Evolutionary conservation across 495 filamentous ascomycete species (phyloP), one percentile per base, ranked within the genome.

Genomic region (Aspergillus haitiensis): DNA sequence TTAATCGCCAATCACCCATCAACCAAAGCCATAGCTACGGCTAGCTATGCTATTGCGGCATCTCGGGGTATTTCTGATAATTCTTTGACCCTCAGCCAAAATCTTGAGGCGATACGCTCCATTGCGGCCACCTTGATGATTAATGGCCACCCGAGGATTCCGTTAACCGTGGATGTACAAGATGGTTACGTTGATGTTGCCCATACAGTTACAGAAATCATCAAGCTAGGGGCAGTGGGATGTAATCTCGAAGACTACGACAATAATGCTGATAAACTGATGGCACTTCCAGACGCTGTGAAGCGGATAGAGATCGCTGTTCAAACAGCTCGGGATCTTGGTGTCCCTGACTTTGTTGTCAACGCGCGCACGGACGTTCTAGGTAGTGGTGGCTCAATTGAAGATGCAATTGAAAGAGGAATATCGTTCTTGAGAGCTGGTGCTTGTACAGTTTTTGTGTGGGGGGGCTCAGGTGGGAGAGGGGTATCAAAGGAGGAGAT

Each of bases 91-190:
- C 67, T 76, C 9, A 52, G 72, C 59, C 75, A 86, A 15, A 84
- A 87, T 35, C 68, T 84, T 7, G 75, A 82, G 5, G 87, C 90
- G 33, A 87, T 95, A 56, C 81, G 90, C n/a, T 86, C 88, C n/a
- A 96, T 97, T 59, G 88, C 91, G 4, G 83, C 88, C 3, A 88
- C 75, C 13, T 69, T 72, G 7, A 59, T 52, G 27, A 45, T 61
- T 32, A 58, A 61, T 31, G 56, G 65, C 52, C 48, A 53, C 10
- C 16, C 60, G 11, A 70, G 69, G 32, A 11, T 63, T 2, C 79
- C 81, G 0, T 58, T 83, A 11, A 78, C 80, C 0, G 76, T 81
- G 47, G 82, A 84, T 57, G 52, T 82, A 9, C 82, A 83, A 62
- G 77, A 82, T 60, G 82, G 80, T 0, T 83, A 83, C 60, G 80